phyloP scores from a whole-genome alignment of 805 yeast species.

The Ogataea allantospora region DNA sequence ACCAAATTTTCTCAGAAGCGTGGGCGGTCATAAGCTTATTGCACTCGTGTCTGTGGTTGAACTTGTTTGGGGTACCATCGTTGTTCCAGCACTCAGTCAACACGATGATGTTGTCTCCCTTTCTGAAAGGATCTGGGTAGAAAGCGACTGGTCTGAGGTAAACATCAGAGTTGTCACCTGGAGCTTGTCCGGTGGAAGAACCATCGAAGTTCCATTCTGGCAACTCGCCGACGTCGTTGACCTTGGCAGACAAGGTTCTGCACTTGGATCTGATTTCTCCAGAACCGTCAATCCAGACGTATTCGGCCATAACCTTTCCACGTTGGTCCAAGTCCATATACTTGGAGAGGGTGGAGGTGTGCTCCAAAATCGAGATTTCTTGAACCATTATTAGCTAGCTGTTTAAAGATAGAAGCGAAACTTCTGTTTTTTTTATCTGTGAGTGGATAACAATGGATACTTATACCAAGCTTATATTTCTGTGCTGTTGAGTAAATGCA shows the following conservation, averaged over 20 bases:
- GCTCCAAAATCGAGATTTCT: slow-evolving; percentile 45
- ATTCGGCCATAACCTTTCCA: slow-evolving; percentile 89
- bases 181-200: slow-evolving; percentile 97
- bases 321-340: slow-evolving; percentile 81
- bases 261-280: slow-evolving; percentile 93
- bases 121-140: slow-evolving; percentile 96
- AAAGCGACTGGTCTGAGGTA: slow-evolving; percentile 93
- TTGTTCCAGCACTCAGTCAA: slow-evolving; percentile 96
- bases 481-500: slow-evolving; percentile 9
- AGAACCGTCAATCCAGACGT: slow-evolving; percentile 95
- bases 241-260: slow-evolving; percentile 72
- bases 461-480: slow-evolving; percentile 11
- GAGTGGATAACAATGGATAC: slow-evolving; percentile 13
- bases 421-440: slow-evolving; percentile 3
- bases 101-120: slow-evolving; percentile 95
- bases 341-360: slow-evolving; percentile 79
- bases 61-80: slow-evolving; percentile 98
- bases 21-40: slow-evolving; percentile 94
- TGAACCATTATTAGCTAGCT: slow-evolving; percentile 20
- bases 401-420: slow-evolving; percentile 2
- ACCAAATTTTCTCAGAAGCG: slow-evolving; percentile 83
- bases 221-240: slow-evolving; percentile 74
- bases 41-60: slow-evolving; percentile 97
- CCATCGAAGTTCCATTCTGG: slow-evolving; percentile 99
- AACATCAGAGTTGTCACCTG: slow-evolving; percentile 95